Percentiles rank a stretch among this genome's conserved stretches.
These are phyloP conservation scores for Populus alba DNA, from an alignment of 345 rosid genomes.

Conservation along the genomic window DNA sequence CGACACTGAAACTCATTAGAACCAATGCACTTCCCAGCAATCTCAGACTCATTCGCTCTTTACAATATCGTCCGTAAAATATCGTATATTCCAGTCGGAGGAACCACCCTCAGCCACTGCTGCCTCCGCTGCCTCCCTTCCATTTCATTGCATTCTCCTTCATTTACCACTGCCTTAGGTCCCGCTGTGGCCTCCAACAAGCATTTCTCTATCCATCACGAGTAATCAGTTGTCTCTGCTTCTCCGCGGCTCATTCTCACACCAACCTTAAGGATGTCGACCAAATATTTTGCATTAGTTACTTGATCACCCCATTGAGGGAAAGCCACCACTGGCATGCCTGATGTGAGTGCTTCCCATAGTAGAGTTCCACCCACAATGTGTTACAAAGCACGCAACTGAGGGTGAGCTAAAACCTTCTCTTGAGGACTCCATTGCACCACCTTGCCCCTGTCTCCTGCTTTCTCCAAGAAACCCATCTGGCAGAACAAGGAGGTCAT, in stretches of 20 bases:
- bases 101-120: constrained; percentile 81
- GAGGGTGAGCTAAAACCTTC: constrained; percentile 67
- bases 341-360: constrained; percentile 71
- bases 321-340: constrained; percentile 61
- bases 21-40: neutral
- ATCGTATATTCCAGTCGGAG: constrained; percentile 54
- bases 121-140: constrained; percentile 64
- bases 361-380: constrained; percentile 92
- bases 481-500: constrained; percentile 44
- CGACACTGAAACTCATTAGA: too few species aligned
- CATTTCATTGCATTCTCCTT: constrained; percentile 59
- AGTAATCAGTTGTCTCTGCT: constrained; percentile 49
- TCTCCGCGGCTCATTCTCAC: constrained; percentile 67
- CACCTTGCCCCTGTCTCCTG: constrained; percentile 51
- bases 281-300: constrained; percentile 63
- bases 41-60: constrained; percentile 23
- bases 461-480: constrained; percentile 54
- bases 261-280: constrained; percentile 60
- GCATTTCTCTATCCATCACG: constrained; percentile 67
- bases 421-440: constrained; percentile 84
- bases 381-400: constrained; percentile 68
- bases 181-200: constrained; percentile 53
- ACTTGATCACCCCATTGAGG: constrained; percentile 95
- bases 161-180: constrained; percentile 48
- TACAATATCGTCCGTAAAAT: constrained; percentile 56